Evolutionary conservation across 768 basidiomycete species (phyloP), one percentile per base, ranked within the genome.

Genomic region (Russula griseocarnosa): DNA sequence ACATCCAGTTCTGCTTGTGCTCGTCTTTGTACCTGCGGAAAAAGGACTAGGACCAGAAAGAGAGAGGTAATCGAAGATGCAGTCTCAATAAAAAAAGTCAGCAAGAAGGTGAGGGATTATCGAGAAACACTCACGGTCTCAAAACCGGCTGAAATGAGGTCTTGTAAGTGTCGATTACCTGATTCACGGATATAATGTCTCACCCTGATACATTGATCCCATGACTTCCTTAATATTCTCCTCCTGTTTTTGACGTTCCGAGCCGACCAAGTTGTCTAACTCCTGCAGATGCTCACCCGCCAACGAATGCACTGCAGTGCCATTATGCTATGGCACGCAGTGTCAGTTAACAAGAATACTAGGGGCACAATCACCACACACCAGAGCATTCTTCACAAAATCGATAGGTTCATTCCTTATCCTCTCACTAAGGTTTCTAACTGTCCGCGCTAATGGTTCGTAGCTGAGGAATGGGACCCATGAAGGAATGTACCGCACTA

Each of bases 401-500:
- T 58, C 22, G 1, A 63, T 30, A 3, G 62, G 62, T 26, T 52
- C 56, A 34, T 58, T 34, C 57, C n/a, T 58, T 52, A 63, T 46
- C 24, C 20, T 53, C 26, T 11, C 14, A 5, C 53, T 32, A 24
- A 66, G n/a, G 4, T 36, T 18, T 16, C 51, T 56, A 24, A 56
- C 42, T 42, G 28, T 47, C 20, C 47, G 18, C 18, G 62, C 61
- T 20, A 66, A 5, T 20, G 24, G 14, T 30, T 63, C 53, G 22
- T 58, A 55, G 46, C 55, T 63, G 30, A 59, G 36, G 10, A 36
- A 53, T 2, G 65, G 65, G 14, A 66, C 44, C 65, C 65, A 66
- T 18, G 61, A 52, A 30, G 56, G 65, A 8, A 66, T 56, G 18
- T 58, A 24, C n/a, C 44, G 28, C 14, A 66, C 65, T 66, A 20